A percentile compares a stretch with the other conserved stretches of the same genome.
Conservation (phyloP, 352 stramenopile species). For the Phytophthora capsici region DNA sequence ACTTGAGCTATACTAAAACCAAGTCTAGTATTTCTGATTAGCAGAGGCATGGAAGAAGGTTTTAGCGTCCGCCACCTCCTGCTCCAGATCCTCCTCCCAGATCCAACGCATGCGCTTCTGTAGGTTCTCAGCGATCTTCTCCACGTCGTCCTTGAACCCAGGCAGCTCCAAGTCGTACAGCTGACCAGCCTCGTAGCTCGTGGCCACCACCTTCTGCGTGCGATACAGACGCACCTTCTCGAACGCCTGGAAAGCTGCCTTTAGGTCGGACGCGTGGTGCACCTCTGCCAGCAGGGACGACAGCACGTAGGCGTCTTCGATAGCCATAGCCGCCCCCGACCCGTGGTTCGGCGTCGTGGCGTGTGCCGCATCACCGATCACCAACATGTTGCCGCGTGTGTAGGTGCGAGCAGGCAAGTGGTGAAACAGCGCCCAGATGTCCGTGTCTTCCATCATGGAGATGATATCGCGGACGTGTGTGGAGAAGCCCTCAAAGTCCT, state of each 20-base stretch:
- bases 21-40: conserved; percentile 23
- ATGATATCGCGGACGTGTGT: conserved; percentile 43
- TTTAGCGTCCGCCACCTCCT: conserved; percentile 40
- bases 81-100: conserved; percentile 44
- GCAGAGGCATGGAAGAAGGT: conserved; percentile 20
- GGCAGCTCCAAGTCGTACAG: conserved; percentile 43
- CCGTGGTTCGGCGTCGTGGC: conserved; percentile 42
- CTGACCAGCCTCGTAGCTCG: conserved; percentile 37
- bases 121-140: conserved; percentile 37
- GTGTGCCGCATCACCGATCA: conserved; percentile 43
- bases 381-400: conserved; percentile 35
- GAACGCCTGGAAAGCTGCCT: conserved; percentile 38
- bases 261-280: conserved; percentile 23
- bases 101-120: conserved; percentile 47
- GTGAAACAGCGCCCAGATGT: conserved; percentile 44
- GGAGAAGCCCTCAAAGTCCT: conserved; percentile 39
- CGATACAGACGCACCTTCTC: conserved; percentile 48
- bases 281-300: conserved; percentile 37
- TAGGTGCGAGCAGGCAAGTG: conserved; percentile 40
- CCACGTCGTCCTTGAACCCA: conserved; percentile 31
- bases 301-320: conserved; percentile 43
- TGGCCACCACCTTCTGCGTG: conserved; percentile 39
- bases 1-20: background rate
- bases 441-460: conserved; percentile 48
- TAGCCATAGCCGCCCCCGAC: conserved; percentile 39